Evolutionary conservation across 1,284 basidiomycete species (phyloP).

Genomic region (Volvariella surrecta): DNA sequence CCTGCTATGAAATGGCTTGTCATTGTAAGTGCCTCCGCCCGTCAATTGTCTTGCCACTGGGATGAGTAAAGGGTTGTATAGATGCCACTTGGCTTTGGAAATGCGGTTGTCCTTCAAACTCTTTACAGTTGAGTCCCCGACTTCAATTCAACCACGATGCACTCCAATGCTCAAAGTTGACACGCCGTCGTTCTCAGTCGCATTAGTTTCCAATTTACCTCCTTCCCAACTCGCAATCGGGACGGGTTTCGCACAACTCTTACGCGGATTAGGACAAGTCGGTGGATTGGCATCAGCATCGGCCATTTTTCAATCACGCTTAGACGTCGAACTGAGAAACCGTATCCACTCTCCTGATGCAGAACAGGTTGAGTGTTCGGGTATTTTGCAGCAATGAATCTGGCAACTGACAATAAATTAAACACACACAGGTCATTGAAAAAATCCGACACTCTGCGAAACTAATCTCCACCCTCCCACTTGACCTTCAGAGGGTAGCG

Average conservation of each 20-base stretch:
- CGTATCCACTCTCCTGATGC: constrained; percentile 57
- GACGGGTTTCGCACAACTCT: constrained; percentile 75
- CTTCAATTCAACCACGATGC: background rate
- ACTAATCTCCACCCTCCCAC: constrained; percentile 50
- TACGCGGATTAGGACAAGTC: constrained; percentile 77
- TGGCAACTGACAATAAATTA: background rate
- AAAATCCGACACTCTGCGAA: constrained; percentile 66
- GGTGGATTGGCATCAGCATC: constrained; percentile 74
- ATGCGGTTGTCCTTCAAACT: constrained; percentile 75
- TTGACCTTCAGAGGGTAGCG: constrained; percentile 53
- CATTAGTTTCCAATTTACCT: background rate
- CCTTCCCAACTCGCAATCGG: constrained; percentile 55
- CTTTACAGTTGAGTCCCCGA: constrained; percentile 52
- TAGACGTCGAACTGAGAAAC: constrained; percentile 52
- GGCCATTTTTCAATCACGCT: constrained; percentile 66
- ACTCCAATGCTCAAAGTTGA: too few species aligned
- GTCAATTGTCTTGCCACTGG: background rate
- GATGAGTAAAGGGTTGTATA: constrained; percentile 19
- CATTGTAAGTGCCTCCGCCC: constrained; percentile 40
- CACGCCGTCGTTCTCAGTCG: background rate
- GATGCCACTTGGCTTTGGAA: constrained; percentile 73
- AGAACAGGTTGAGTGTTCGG: too few species aligned
- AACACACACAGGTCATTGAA: constrained; percentile 42
- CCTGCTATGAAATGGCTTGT: constrained; percentile 64
- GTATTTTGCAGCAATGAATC: constrained; percentile 16